These are phyloP conservation scores for Colletotrichum neosansevieriae DNA, from an alignment of 2,329 filamentous ascomycete species.

Conservation along the genomic window DNA sequence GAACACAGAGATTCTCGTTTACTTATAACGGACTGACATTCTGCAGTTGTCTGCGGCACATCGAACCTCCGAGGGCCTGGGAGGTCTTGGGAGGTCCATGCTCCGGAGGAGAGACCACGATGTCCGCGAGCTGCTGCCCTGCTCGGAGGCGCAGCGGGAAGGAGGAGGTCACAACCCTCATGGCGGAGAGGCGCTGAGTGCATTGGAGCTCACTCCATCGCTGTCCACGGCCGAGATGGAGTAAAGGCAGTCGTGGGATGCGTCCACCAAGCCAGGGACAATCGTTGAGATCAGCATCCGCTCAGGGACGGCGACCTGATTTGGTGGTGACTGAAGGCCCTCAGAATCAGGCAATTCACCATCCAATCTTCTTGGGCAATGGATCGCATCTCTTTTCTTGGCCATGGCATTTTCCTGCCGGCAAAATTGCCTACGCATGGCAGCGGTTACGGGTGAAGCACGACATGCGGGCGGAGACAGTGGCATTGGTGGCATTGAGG, in stretches of 20 bases:
- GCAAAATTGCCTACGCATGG: background rate
- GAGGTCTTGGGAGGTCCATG: conserved; percentile 6
- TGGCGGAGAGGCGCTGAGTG: background rate
- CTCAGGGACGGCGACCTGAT: conserved; percentile 2
- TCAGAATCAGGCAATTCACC: background rate
- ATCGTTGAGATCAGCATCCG: conserved; percentile 8
- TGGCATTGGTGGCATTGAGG: conserved; percentile 14
- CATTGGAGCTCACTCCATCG: background rate
- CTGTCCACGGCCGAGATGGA: no score
- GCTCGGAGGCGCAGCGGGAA: background rate
- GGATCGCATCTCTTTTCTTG: background rate
- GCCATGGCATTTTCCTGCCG: background rate
- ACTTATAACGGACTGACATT: background rate
- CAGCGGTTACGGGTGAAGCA: background rate
- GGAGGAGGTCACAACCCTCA: background rate
- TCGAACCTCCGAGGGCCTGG: background rate
- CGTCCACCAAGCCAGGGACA: background rate
- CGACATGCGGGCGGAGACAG: background rate
- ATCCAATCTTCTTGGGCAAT: background rate
- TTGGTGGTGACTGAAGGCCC: background rate
- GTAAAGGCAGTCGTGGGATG: background rate
- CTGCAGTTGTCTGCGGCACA: background rate
- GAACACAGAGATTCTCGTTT: background rate
- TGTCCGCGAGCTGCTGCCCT: background rate
- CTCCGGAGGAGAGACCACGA: conserved; percentile 1